phyloP scores from a whole-genome alignment of 768 basidiomycete genomes.

The Paxillus rubicundulus region DNA sequence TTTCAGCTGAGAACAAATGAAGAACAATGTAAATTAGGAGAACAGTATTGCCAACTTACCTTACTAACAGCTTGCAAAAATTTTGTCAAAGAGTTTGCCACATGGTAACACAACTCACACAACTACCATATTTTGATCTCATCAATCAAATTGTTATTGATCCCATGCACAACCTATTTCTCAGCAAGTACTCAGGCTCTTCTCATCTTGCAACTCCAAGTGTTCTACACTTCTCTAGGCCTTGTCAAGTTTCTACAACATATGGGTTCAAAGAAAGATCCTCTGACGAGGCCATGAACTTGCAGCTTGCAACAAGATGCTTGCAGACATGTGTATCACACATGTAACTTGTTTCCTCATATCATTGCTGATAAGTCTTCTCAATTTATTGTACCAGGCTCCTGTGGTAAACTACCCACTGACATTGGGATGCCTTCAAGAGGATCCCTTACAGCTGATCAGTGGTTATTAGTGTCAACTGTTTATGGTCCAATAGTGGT shows the following conservation, averaged over 20 bases:
- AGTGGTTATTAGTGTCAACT: constrained; percentile 30
- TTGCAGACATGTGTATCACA: background rate
- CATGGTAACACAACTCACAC: constrained; percentile 24
- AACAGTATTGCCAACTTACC: constrained; percentile 1
- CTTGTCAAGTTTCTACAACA: constrained; percentile 28
- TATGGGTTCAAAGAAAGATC: constrained; percentile 24
- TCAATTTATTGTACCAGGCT: background rate
- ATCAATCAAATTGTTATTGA: constrained; percentile 28
- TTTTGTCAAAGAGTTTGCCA: constrained; percentile 15
- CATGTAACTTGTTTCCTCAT: no score
- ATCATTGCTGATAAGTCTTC: no score
- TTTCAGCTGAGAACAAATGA: constrained; percentile 12
- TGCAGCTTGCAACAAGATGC: background rate
- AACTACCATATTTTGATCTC: constrained; percentile 32
- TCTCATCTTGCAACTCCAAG: background rate
- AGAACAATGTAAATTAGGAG: constrained; percentile 9
- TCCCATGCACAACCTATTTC: constrained; percentile 35
- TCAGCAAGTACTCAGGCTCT: constrained; percentile 15
- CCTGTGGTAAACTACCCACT: constrained; percentile 15
- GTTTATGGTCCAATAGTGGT: constrained; percentile 25
- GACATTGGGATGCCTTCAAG: constrained; percentile 32
- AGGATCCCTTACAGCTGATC: constrained; percentile 35
- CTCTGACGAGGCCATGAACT: constrained; percentile 4
- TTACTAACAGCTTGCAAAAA: constrained; percentile 4
- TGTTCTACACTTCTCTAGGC: constrained; percentile 11